These are phyloP conservation scores for Aethionema arabicum DNA, from an alignment of 345 rosid genomes.

Conservation along the genomic window DNA sequence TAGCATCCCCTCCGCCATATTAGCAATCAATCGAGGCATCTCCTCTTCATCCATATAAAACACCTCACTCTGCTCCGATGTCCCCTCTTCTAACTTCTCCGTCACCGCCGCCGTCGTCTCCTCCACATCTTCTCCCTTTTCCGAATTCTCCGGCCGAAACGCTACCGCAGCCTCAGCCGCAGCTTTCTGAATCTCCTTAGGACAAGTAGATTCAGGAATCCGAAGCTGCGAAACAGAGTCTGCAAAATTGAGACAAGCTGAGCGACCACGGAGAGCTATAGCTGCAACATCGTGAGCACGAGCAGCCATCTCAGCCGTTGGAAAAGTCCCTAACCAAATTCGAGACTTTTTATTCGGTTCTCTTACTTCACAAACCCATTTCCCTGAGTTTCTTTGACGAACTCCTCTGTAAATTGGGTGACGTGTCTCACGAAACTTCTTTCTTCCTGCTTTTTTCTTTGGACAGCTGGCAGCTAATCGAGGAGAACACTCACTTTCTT, in stretches of 20 bases:
- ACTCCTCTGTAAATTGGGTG: slow-evolving; percentile 89
- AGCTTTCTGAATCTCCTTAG: slow-evolving; percentile 72
- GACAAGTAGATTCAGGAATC: slow-evolving; percentile 52
- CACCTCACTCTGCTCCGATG: slow-evolving; percentile 29
- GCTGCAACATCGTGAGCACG: slow-evolving; percentile 94
- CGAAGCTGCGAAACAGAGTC: slow-evolving; percentile 83
- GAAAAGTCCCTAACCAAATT: slow-evolving; percentile 87
- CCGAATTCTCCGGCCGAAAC: slow-evolving; percentile 14
- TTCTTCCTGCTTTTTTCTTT: slow-evolving; percentile 78
- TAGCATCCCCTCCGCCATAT: slow-evolving; percentile 82
- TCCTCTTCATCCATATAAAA: slow-evolving; percentile 69
- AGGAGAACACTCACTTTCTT: slow-evolving; percentile 39
- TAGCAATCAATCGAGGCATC: slow-evolving; percentile 55
- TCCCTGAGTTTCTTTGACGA: slow-evolving; percentile 62
- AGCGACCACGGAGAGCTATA: slow-evolving; percentile 64
- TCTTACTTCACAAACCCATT: slow-evolving; percentile 92
- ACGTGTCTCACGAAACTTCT: slow-evolving; percentile 83
- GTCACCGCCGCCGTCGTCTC: not conserved
- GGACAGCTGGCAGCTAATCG: slow-evolving; percentile 67
- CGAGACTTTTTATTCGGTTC: slow-evolving; percentile 83
- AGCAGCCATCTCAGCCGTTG: slow-evolving; percentile 84
- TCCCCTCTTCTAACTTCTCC: not conserved
- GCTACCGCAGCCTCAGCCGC: slow-evolving; percentile 53
- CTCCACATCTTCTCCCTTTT: not conserved
- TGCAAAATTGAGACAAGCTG: slow-evolving; percentile 80